These are phyloP conservation scores for Teratosphaeria viscida DNA, from an alignment of 2,329 filamentous ascomycete species.

Conservation along the genomic window DNA sequence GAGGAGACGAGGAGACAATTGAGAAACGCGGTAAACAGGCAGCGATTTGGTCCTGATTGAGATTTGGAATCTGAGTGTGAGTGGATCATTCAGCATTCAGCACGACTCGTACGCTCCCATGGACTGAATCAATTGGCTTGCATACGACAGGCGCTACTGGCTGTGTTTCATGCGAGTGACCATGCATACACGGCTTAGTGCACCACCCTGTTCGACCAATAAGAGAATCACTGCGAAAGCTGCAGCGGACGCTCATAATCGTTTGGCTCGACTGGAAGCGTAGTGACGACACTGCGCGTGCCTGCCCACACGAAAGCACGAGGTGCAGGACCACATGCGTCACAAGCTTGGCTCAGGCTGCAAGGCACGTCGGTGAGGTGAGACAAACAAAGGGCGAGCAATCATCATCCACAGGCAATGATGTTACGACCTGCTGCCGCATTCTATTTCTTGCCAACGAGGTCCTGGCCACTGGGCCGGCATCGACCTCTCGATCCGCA, in stretches of 20 bases:
- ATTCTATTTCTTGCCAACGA: neutral
- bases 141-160: neutral
- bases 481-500: no score
- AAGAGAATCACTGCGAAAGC: neutral
- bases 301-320: neutral
- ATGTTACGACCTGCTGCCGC: neutral
- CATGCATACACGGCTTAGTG: neutral
- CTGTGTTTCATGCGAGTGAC: neutral
- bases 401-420: neutral
- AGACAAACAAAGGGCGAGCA: neutral
- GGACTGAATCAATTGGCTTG: neutral
- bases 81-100: neutral
- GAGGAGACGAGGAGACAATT: slow-evolving; percentile 16
- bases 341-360: neutral
- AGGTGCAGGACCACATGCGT: neutral
- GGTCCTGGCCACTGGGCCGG: neutral
- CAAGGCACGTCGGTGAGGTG: neutral
- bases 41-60: neutral
- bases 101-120: neutral
- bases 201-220: neutral
- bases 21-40: slow-evolving; percentile 10
- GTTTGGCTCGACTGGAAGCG: neutral
- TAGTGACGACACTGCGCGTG: neutral
- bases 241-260: neutral
- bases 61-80: neutral